Percentiles rank a stretch among this genome's conserved stretches.
These are phyloP conservation scores for Penicillium manginii DNA, from an alignment of 495 filamentous ascomycete species.

Conservation along the genomic window DNA sequence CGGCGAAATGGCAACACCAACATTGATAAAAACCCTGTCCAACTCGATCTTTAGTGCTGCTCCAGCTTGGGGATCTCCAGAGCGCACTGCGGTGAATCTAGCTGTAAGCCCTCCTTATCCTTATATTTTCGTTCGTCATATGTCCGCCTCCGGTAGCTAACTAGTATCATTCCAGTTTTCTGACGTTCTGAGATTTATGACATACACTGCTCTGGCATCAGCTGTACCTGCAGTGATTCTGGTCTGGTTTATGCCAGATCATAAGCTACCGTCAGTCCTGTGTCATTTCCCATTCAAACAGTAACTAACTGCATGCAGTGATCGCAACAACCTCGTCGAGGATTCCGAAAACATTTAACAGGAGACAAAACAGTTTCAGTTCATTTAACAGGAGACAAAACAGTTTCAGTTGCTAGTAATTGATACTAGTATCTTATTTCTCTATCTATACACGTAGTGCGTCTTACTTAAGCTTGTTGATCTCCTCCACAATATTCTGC, in stretches of 20 bases:
- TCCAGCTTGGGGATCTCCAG: slow-evolving; percentile 45
- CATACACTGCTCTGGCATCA: slow-evolving; percentile 47
- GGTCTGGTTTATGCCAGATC: slow-evolving; percentile 45
- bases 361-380: no score
- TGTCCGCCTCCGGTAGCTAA: slow-evolving; percentile 11
- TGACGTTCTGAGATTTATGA: slow-evolving; percentile 50
- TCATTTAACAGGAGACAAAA: no score
- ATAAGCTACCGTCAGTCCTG: slow-evolving; percentile 30
- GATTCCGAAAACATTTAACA: neutral
- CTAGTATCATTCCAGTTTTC: slow-evolving; percentile 36
- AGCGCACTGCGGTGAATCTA: slow-evolving; percentile 43
- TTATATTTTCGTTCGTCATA: neutral
- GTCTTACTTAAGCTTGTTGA: slow-evolving; percentile 30
- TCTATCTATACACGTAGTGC: neutral
- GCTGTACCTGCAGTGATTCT: slow-evolving; percentile 42
- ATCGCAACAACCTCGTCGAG: slow-evolving; percentile 15
- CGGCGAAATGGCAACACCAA: slow-evolving; percentile 24
- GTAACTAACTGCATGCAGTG: slow-evolving; percentile 8
- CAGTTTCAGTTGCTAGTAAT: neutral
- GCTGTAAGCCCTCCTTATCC: slow-evolving; percentile 34
- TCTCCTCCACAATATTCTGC: slow-evolving; percentile 59
- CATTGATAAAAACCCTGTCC: slow-evolving; percentile 36
- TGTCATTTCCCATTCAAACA: neutral
- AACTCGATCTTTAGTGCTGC: slow-evolving; percentile 48
- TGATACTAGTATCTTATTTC: neutral